Conservation (phyloP, 2,329 filamentous ascomycete genomes). For the Fusarium sp. region DNA sequence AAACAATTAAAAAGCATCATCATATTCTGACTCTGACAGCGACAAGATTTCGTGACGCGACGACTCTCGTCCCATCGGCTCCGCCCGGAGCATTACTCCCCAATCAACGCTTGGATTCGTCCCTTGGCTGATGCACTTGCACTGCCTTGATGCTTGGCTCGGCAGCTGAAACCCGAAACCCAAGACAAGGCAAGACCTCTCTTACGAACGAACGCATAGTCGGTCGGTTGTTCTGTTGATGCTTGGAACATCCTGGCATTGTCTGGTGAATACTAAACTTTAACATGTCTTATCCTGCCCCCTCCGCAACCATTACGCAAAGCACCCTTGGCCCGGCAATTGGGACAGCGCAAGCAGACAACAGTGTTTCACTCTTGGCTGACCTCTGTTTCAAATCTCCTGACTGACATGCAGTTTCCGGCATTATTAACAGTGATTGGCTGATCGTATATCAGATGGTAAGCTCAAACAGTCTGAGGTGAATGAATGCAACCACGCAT, state of each 20-base stretch:
- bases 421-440: not conserved
- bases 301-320: not conserved
- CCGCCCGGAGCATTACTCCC: not conserved
- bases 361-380: slow-evolving; percentile 22
- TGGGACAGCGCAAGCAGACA: not conserved
- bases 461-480: not conserved
- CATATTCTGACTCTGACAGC: slow-evolving; percentile 9
- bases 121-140: slow-evolving; percentile 36
- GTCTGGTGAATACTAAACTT: not conserved
- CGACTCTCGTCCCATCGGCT: slow-evolving; percentile 16
- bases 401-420: not conserved
- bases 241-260: not conserved
- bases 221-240: not conserved
- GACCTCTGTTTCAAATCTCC: slow-evolving; percentile 4
- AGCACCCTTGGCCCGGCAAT: not conserved
- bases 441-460: not conserved
- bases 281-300: not conserved
- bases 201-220: not conserved
- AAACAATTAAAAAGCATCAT: slow-evolving; percentile 18
- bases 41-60: slow-evolving; percentile 24
- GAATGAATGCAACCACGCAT: not conserved
- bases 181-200: not conserved
- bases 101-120: not conserved
- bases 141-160: no score
- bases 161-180: slow-evolving; percentile 33